phyloP scores from a whole-genome alignment of 768 basidiomycete genomes.

The Gymnopilus dilepis region DNA sequence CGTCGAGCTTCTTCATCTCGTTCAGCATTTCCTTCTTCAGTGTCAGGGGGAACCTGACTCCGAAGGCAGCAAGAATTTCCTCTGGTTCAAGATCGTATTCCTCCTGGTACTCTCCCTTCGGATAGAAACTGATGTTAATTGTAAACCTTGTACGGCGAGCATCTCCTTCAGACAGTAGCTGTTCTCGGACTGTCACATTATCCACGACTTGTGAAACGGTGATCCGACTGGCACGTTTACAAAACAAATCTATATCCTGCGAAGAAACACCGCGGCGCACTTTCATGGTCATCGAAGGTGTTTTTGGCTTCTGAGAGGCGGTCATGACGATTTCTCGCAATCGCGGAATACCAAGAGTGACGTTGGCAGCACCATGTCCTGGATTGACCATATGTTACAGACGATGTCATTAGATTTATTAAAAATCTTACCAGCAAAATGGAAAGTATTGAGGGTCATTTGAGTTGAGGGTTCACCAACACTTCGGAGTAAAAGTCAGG shows the following conservation, averaged over 20 bases:
- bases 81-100: conserved; percentile 79
- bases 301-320: conserved; percentile 93
- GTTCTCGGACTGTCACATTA: conserved; percentile 80
- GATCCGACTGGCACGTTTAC: conserved; percentile 86
- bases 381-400: conserved; percentile 10
- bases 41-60: conserved; percentile 73
- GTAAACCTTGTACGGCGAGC: conserved; percentile 81
- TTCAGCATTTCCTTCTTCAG: conserved; percentile 85
- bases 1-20: conserved; percentile 87
- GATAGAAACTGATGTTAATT: conserved; percentile 85
- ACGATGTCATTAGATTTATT: background rate
- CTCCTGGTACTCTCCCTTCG: conserved; percentile 76
- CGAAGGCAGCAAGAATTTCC: conserved; percentile 78
- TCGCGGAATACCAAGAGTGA: conserved; percentile 98
- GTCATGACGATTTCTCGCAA: conserved; percentile 99
- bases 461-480: conserved; percentile 99
- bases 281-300: conserved; percentile 94
- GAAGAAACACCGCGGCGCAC: conserved; percentile 57
- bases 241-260: conserved; percentile 73
- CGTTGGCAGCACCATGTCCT: conserved; percentile 99
- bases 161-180: conserved; percentile 65
- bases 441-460: conserved; percentile 99
- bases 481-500: conserved; percentile 47
- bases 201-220: conserved; percentile 90
- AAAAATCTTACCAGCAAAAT: conserved; percentile 79